Percentiles rank a stretch among this genome's conserved stretches.
These are phyloP conservation scores for Diplotaxis tenuifolia DNA, from an alignment of 345 rosid species.

Conservation along the genomic window DNA sequence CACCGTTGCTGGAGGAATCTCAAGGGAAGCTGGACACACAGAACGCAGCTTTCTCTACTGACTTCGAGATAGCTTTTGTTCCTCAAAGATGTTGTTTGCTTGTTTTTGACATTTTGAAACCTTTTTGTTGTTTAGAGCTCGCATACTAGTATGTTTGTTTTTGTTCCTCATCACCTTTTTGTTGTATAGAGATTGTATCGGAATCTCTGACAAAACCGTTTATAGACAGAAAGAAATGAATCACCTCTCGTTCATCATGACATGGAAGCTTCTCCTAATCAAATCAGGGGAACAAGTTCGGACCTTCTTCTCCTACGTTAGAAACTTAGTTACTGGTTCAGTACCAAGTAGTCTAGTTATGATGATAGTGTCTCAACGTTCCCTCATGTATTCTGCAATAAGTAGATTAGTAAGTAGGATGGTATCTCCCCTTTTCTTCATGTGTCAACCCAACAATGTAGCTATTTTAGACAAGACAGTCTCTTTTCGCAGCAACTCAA, in stretches of 20 bases:
- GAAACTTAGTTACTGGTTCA: conserved; percentile 53
- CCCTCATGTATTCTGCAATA: conserved; percentile 48
- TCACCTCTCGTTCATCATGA: conserved; percentile 44
- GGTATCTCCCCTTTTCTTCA: conserved; percentile 49
- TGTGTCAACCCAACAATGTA: conserved; percentile 44
- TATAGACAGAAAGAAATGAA: conserved; percentile 64
- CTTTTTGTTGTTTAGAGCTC: too few species aligned
- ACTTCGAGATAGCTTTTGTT: conserved; percentile 55
- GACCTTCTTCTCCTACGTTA: conserved; percentile 59
- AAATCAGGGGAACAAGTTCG: conserved; percentile 52
- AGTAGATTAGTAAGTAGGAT: conserved; percentile 43
- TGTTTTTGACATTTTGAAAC: conserved; percentile 62
- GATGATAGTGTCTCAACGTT: conserved; percentile 55
- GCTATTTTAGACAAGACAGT: conserved; percentile 29
- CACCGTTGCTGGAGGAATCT: conserved; percentile 64
- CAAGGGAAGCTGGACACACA: conserved; percentile 44
- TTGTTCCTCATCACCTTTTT: background rate
- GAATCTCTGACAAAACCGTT: conserved; percentile 35
- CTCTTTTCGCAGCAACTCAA: conserved; percentile 34
- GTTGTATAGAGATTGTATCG: conserved; percentile 1
- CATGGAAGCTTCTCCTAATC: conserved; percentile 70
- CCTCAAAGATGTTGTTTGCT: conserved; percentile 56
- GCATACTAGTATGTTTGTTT: conserved; percentile 39
- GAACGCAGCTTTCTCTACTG: conserved; percentile 64
- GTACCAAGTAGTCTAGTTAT: conserved; percentile 42